Conservation (phyloP, 257 asterid genomes). For the Forsythia suspensa region DNA sequence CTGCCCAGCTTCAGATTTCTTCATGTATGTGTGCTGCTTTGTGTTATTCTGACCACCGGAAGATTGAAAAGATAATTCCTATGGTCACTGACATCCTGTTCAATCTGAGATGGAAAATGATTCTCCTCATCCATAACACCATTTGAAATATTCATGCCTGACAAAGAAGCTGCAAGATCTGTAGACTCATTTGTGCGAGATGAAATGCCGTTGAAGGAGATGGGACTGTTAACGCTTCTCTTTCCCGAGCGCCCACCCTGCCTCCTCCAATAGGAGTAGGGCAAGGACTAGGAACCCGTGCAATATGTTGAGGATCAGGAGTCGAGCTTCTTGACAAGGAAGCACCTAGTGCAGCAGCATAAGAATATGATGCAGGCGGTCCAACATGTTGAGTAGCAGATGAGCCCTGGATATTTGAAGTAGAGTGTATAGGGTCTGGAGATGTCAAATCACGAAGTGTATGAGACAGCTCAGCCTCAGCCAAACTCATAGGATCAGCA, state of each 20-base stretch:
- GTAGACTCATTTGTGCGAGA: constrained; percentile 57
- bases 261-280: constrained; percentile 89
- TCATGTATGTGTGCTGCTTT: constrained; percentile 55
- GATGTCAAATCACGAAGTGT: constrained; percentile 53
- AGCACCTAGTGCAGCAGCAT: constrained; percentile 90
- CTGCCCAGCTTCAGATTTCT: constrained; percentile 42
- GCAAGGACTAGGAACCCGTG: constrained; percentile 89
- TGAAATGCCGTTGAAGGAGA: constrained; percentile 54
- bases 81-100: constrained; percentile 44
- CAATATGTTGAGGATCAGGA: constrained; percentile 84
- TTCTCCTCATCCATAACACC: constrained; percentile 53
- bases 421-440: constrained; percentile 45
- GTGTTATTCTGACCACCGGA: constrained; percentile 53
- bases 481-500: constrained; percentile 42
- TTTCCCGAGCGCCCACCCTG: constrained; percentile 63
- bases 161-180: constrained; percentile 75
- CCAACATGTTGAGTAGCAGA: constrained; percentile 59
- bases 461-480: constrained; percentile 65
- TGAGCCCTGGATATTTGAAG: constrained; percentile 43
- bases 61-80: constrained; percentile 54
- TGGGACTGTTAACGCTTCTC: constrained; percentile 53
- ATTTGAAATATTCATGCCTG: constrained; percentile 76
- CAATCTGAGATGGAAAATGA: constrained; percentile 40
- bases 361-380: constrained; percentile 71
- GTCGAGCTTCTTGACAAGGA: constrained; percentile 93